Evolutionary conservation across 1,284 basidiomycete genomes (phyloP), one percentile per base, ranked within the genome.

Genomic region (Austroboletus novae-zelandiae): DNA sequence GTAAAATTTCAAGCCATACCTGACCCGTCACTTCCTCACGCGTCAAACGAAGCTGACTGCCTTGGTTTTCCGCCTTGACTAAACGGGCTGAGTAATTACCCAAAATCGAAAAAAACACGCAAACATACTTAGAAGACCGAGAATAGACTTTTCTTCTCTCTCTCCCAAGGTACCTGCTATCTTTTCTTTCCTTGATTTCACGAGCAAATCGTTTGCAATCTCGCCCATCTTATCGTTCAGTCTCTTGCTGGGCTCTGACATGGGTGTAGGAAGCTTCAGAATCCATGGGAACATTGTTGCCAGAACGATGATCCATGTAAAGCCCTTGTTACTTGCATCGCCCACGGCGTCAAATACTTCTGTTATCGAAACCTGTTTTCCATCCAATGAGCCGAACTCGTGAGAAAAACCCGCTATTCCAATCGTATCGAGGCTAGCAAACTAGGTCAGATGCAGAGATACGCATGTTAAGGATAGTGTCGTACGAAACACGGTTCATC

Each of bases 371-470:
- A 75, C 69, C 3, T 61, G 57, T 56, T 77, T 70, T 9, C 79
- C 80, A 8, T 77, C 71, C 18, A 84, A 66, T 0, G 78, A 68
- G 5, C 73, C 73, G 57, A 84, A 84, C 55, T 83, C 73, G 59
- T 83, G 78, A 3, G 76, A 75, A 57, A 85, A 84, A 0, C 80
- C 81, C 0, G 79, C 78, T 43, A 83, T 79, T 2, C 83, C 81
- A 48, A 84, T 73, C 4, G 74, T 76, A 61, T 84, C 81, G 8
- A 83, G 71, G 1, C 80, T 82, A 51, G 9, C 5, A 13, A 30
- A 11, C 3, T 3, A n/a, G 5, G 78, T 80, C 4, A 23, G 37
- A 40, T 7, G 5, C 6, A 17, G 18, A 8, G 29, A 35, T 7
- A 27, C 20, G 17, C 13, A 32, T 29, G 9, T 76, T 0, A 27